Evolutionary conservation across 352 stramenopile genomes (phyloP), one percentile per base, ranked within the genome.

Genomic region (Phytophthora hybrid): DNA sequence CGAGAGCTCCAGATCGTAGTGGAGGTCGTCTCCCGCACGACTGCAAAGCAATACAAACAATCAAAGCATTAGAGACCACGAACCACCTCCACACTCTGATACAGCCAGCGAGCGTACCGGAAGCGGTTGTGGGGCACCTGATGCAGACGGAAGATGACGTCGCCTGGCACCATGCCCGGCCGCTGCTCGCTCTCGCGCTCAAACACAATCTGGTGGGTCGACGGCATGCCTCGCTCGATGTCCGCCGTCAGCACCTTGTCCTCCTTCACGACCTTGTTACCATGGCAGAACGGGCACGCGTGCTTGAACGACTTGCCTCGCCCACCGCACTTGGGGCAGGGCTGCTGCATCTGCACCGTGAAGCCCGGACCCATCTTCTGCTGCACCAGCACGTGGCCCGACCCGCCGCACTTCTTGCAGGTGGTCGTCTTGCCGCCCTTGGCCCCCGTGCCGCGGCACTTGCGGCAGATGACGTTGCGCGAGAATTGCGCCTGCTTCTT

Each of bases 91-190:
- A 26, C 23, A 26, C 23, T 26, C 23, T 26, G 23, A 26, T 26
- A 26, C 23, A 26, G 1, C 3, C 3, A 26, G 14, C 31, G 1
- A 51, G 1, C 80, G 52, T 65, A 95, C 89, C 83, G 84, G 66
- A 98, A 99, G 13, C 88, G 77, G 31, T 85, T 52, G 80, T 99
- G 91, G 13, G 88, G 85, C 58, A 91, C 74, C 73, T 99, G 95
- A 26, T 96, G 83, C 46, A 99, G 84, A 2, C 97, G 84, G 77
- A 99, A 98, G 69, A 98, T 97, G 63, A 99, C 88, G 80, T 99
- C 92, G 57, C 97, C 97, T 9, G 97, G 90, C 39, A 95, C 74
- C 77, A 94, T 91, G 0, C 90, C 90, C n/a, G 90, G 90, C 0
- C 82, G 82, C 73, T 96, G 90, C 61, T 96, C 88, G 77, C 88